phyloP scores from a whole-genome alignment of 352 stramenopile species.

The Phytophthora citrophthora region DNA sequence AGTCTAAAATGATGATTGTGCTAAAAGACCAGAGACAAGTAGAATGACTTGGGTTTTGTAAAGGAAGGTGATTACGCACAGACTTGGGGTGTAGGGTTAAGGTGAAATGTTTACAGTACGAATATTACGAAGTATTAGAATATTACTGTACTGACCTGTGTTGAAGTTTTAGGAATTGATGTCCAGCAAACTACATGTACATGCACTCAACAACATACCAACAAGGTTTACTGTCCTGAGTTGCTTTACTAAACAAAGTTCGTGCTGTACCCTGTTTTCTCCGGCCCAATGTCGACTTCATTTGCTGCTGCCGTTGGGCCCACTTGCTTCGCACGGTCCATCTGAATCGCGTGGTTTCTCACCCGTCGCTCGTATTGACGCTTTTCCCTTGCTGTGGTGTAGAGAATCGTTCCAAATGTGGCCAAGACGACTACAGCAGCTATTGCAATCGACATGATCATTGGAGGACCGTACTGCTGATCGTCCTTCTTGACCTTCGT shows the following conservation, averaged over 20 bases:
- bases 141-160: too few relatives aligned
- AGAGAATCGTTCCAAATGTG: slow-evolving; percentile 8
- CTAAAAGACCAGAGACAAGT: slow-evolving; percentile 10
- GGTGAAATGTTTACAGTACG: slow-evolving; percentile 3
- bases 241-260: slow-evolving; percentile 14
- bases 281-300: background rate
- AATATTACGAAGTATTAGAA: too few relatives aligned
- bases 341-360: slow-evolving; percentile 8
- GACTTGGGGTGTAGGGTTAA: background rate
- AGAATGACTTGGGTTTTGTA: slow-evolving; percentile 7
- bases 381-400: slow-evolving; percentile 11
- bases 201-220: background rate
- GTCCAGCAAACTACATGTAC: too few relatives aligned
- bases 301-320: background rate
- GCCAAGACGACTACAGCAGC: slow-evolving; percentile 7
- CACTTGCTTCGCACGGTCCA: slow-evolving; percentile 3
- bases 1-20: slow-evolving; percentile 13
- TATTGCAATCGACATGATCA: slow-evolving; percentile 14
- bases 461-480: slow-evolving; percentile 23
- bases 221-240: background rate
- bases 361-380: background rate
- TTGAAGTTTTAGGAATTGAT: too few relatives aligned
- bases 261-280: slow-evolving; percentile 15
- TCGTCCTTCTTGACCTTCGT: slow-evolving; percentile 15
- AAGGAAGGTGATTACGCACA: slow-evolving; percentile 6